Evolutionary conservation across 306 rosid genomes (phyloP), one percentile per base, ranked within the genome.

Genomic region (Vigna mungo): DNA sequence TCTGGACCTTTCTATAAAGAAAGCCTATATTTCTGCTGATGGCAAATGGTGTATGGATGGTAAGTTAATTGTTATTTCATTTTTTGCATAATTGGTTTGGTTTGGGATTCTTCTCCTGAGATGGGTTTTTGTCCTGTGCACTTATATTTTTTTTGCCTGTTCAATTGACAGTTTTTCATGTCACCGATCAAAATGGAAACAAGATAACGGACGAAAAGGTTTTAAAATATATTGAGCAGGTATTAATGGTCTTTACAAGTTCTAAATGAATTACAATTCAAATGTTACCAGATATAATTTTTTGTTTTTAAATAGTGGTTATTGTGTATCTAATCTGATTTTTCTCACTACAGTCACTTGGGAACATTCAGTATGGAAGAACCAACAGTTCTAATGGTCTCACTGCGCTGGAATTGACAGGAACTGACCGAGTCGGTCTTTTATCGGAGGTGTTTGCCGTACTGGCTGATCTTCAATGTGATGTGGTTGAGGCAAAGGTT

Each of bases 1-100:
- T 83, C 78, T 90, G 12, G 91, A 95, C 61, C 96, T 95, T 72
- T 79, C 84, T 7, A 95, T 95, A 23, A 88, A 89, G 84, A 95
- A 95, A 72, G 99, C 97, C 1, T 90, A 95, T 75, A 89, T 95
- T 81, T 95, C 97, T 53, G 93, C 97, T 0, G 99, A 95, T 83
- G 99, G 97, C 44, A 87, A 68, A 41, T 95, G 99, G 99, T 92
- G 91, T 92, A 95, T 95, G 99, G 97, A 90, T 86, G 99, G 99
- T 95, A 80, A 70, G 88, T 68, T 64, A 54, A 4, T 51, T 14
- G 6, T 39, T 15, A 27, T 84, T 34, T n/a, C 13, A 20, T 9
- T 49, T 76, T 25, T 21, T 52, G 55, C 32, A 12, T 32, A 16
- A 34, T 32, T 32, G 23, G 3, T 61, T 16, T 16, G 21, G 6